These are phyloP conservation scores for Suillus cothurnatus DNA, from an alignment of 768 basidiomycete species.

Conservation along the genomic window DNA sequence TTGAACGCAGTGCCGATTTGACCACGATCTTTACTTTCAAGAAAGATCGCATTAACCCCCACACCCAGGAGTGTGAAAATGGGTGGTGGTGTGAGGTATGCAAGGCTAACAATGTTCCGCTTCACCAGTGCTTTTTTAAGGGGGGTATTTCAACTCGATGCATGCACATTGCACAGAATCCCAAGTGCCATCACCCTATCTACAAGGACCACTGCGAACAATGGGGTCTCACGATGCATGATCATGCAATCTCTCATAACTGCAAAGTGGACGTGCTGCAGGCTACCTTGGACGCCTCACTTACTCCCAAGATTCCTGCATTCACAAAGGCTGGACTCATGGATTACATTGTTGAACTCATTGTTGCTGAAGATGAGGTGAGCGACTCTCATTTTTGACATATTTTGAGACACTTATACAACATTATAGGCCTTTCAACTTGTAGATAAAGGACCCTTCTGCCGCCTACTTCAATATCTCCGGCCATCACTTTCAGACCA, in stretches of 20 bases:
- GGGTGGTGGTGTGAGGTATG: conserved; percentile 1
- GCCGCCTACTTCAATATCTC: too few species aligned
- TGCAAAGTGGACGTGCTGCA: not conserved
- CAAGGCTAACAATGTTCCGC: not conserved
- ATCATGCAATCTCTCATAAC: not conserved
- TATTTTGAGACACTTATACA: not conserved
- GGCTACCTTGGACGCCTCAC: not conserved
- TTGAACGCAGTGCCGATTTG: not conserved
- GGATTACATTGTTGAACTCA: too few species aligned
- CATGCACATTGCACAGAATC: not conserved
- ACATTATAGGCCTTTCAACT: not conserved
- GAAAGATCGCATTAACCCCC: not conserved
- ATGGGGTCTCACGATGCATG: not conserved
- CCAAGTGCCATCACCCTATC: not conserved
- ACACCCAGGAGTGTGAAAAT: not conserved
- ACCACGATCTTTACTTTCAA: not conserved
- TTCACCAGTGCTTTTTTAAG: not conserved
- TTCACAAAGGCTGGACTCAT: not conserved
- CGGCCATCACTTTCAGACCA: too few species aligned
- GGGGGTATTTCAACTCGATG: not conserved
- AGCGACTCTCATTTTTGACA: not conserved
- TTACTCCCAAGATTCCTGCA: not conserved
- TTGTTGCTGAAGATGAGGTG: not conserved
- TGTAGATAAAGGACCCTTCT: not conserved
- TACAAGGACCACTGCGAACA: not conserved